A percentile compares a stretch with the other conserved stretches of the same genome.
These are phyloP conservation scores for Nemania serpens DNA, from an alignment of 2,329 filamentous ascomycete genomes.

Conservation along the genomic window DNA sequence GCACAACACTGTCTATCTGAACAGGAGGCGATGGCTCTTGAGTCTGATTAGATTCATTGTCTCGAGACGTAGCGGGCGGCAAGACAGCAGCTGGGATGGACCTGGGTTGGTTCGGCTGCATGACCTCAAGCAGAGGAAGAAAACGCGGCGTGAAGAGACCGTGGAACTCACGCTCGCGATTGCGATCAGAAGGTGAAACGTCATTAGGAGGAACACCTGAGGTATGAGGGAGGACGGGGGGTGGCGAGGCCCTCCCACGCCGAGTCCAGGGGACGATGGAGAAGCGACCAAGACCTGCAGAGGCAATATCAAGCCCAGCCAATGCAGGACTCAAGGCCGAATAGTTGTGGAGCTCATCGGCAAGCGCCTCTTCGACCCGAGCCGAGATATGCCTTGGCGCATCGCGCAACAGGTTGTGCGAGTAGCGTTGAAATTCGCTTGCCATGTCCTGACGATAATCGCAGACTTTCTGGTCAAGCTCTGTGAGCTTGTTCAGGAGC, in stretches of 20 bases:
- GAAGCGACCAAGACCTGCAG: constrained; percentile 24
- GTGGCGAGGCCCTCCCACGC: constrained; percentile 43
- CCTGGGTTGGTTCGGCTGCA: constrained; percentile 36
- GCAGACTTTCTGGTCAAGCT: constrained; percentile 62
- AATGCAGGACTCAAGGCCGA: constrained; percentile 50
- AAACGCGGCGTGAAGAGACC: constrained; percentile 67
- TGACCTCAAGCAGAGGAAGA: constrained; percentile 63
- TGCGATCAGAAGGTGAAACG: constrained; percentile 56
- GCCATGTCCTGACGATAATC: constrained; percentile 62
- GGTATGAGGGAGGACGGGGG: constrained; percentile 47
- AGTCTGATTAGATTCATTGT: constrained; percentile 31
- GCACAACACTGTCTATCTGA: constrained; percentile 27
- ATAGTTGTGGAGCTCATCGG: constrained; percentile 50
- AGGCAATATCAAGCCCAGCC: constrained; percentile 28
- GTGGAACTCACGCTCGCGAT: constrained; percentile 63
- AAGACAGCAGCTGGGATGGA: constrained; percentile 23
- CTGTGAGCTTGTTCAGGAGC: constrained; percentile 57
- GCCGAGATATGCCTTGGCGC: constrained; percentile 52
- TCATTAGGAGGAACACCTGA: constrained; percentile 45
- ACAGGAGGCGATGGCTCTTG: constrained; percentile 30
- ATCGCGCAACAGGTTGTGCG: constrained; percentile 54
- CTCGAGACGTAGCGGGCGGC: constrained; percentile 24
- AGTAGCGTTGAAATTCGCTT: constrained; percentile 60
- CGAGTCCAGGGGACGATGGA: constrained; percentile 33
- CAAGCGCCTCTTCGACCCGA: constrained; percentile 53